Evolutionary conservation across 2,329 filamentous ascomycete species (phyloP).

Genomic region (Graphium sp.): DNA sequence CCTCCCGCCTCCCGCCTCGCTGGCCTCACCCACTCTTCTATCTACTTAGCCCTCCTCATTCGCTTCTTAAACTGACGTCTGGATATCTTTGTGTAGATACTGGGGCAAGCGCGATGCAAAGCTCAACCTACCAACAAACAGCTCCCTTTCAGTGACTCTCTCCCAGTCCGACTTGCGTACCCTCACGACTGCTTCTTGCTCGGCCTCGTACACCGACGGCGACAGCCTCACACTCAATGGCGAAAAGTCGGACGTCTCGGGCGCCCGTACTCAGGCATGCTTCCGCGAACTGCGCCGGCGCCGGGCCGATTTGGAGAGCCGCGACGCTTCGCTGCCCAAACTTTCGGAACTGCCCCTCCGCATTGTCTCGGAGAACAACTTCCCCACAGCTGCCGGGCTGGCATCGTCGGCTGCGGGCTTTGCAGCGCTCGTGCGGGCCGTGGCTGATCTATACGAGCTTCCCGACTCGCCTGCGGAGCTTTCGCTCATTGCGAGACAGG

Average conservation of each 20-base stretch:
- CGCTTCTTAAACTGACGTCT: neutral
- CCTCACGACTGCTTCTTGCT: slow-evolving; percentile 89
- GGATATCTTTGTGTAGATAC: slow-evolving; percentile 33
- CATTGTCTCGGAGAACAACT: slow-evolving; percentile 95
- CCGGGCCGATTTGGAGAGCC: slow-evolving; percentile 56
- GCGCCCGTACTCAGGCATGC: slow-evolving; percentile 85
- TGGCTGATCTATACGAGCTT: slow-evolving; percentile 83
- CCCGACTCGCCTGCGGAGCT: slow-evolving; percentile 68
- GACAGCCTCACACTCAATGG: slow-evolving; percentile 75
- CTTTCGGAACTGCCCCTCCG: slow-evolving; percentile 63
- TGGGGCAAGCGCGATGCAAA: slow-evolving; percentile 95
- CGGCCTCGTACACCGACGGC: slow-evolving; percentile 44
- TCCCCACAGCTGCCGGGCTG: slow-evolving; percentile 89
- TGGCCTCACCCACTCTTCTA: slow-evolving; percentile 5
- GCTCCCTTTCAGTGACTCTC: slow-evolving; percentile 90
- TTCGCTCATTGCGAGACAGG: slow-evolving; percentile 78
- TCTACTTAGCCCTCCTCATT: neutral
- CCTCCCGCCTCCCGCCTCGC: too few relatives aligned
- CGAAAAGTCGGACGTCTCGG: slow-evolving; percentile 65
- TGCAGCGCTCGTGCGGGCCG: slow-evolving; percentile 60
- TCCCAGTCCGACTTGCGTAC: slow-evolving; percentile 88
- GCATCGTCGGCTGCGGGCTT: slow-evolving; percentile 56
- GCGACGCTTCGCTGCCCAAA: slow-evolving; percentile 60
- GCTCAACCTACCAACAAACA: slow-evolving; percentile 95
- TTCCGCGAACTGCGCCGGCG: slow-evolving; percentile 71